These are phyloP conservation scores for Clavispora asparagi DNA, from an alignment of 805 yeast genomes.

Conservation along the genomic window DNA sequence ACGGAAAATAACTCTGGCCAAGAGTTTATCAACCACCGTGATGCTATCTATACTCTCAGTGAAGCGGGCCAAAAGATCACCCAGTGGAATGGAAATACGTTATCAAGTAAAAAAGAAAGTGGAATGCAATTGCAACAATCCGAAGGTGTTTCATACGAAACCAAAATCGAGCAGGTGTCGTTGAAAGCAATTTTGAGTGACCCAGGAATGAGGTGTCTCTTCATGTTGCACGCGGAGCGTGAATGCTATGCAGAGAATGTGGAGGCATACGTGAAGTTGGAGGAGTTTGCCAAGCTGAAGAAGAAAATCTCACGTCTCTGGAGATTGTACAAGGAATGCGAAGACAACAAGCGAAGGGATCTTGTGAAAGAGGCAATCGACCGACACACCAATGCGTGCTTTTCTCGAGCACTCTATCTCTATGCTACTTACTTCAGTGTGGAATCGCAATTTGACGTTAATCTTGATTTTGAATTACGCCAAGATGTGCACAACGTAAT, in stretches of 20 bases:
- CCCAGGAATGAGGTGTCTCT: constrained; percentile 70
- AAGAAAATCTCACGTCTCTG: constrained; percentile 36
- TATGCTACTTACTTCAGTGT: constrained; percentile 60
- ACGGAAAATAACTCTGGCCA: constrained; percentile 23
- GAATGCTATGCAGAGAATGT: constrained; percentile 72
- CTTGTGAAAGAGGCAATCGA: constrained; percentile 6
- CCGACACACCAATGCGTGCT: constrained; percentile 46
- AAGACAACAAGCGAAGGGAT: constrained; percentile 1
- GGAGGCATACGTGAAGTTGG: constrained; percentile 62
- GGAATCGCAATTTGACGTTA: constrained; percentile 66
- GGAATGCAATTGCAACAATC: no score
- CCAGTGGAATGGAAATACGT: constrained; percentile 23
- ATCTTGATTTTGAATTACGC: constrained; percentile 54
- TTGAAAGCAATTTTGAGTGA: constrained; percentile 51
- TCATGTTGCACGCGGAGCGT: constrained; percentile 57
- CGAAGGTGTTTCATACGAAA: no score
- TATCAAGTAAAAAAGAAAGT: neutral
- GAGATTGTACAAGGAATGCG: constrained; percentile 5
- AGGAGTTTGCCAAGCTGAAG: constrained; percentile 46
- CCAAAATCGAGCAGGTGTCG: neutral
- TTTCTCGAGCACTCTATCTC: constrained; percentile 58
- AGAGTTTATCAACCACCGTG: constrained; percentile 28
- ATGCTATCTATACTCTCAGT: constrained; percentile 41
- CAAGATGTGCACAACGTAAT: constrained; percentile 38
- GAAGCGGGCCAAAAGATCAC: constrained; percentile 36